Percentiles rank a stretch among this genome's conserved stretches.
Conservation (phyloP, 139 green algal genomes). For the Chlorella sp. region DNA sequence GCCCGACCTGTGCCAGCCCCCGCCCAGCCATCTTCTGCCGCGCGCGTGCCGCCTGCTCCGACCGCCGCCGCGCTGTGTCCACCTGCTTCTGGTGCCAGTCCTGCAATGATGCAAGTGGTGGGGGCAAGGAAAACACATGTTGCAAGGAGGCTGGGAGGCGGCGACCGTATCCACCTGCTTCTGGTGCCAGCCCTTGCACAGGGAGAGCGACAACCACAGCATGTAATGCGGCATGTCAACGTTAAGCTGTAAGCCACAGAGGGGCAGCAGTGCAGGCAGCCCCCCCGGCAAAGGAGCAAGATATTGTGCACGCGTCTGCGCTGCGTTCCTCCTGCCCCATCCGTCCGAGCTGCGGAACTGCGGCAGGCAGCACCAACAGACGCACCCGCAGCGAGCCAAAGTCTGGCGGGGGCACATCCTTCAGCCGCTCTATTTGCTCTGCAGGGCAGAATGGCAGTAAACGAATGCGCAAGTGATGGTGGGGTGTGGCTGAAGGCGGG, state of each 20-base stretch:
- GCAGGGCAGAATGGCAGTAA: neutral
- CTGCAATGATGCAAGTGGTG: neutral
- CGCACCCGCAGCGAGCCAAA: slow-evolving; percentile 44
- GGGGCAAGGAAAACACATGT: neutral
- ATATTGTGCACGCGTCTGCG: no score
- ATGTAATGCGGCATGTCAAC: no score
- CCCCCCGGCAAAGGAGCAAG: no score
- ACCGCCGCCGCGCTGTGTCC: slow-evolving; percentile 21
- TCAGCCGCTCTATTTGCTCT: slow-evolving; percentile 47
- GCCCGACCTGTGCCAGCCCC: neutral
- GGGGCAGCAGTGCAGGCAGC: no score
- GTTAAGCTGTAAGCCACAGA: no score
- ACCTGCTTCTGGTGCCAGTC: slow-evolving; percentile 35
- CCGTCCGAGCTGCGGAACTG: neutral
- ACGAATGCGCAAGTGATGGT: no score
- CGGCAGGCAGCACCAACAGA: neutral
- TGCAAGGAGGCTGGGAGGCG: no score
- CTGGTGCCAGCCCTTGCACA: no score
- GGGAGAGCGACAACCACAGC: neutral
- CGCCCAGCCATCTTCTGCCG: slow-evolving; percentile 33
- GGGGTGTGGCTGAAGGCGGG: no score
- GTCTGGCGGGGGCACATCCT: slow-evolving; percentile 45
- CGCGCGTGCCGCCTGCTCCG: slow-evolving; percentile 24
- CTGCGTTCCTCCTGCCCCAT: neutral
- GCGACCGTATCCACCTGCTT: no score